These are phyloP conservation scores for Gymnopilus dilepis DNA, from an alignment of 768 basidiomycete species.

Conservation along the genomic window DNA sequence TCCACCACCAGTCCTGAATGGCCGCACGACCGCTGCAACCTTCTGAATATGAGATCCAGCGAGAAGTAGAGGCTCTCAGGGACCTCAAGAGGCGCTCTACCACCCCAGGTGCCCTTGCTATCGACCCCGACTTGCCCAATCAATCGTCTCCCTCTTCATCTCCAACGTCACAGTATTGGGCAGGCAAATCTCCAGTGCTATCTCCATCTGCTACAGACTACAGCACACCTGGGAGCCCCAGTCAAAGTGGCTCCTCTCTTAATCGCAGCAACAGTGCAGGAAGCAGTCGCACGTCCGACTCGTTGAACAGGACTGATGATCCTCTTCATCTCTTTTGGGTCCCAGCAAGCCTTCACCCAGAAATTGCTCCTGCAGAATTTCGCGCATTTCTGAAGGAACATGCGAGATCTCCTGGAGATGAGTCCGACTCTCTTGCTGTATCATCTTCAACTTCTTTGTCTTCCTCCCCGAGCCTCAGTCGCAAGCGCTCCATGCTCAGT, in stretches of 20 bases:
- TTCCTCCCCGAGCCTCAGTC: conserved; percentile 59
- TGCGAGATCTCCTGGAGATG: conserved; percentile 63
- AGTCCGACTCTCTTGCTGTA: conserved; percentile 38
- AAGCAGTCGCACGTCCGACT: conserved; percentile 29
- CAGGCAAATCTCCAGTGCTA: conserved; percentile 31
- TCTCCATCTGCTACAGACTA: conserved; percentile 44
- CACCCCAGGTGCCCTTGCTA: conserved; percentile 79
- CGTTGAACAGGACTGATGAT: conserved; percentile 61
- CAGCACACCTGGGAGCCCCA: conserved; percentile 47
- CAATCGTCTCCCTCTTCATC: conserved; percentile 60
- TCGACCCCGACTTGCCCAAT: conserved; percentile 92
- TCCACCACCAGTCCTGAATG: conserved; percentile 34
- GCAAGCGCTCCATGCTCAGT: conserved; percentile 93
- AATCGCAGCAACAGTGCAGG: conserved; percentile 25
- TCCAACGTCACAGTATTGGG: conserved; percentile 60
- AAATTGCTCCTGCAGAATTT: conserved; percentile 97
- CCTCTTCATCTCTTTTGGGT: conserved; percentile 98
- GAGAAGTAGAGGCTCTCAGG: conserved; percentile 84
- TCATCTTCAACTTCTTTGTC: conserved; percentile 49
- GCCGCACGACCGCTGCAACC: conserved; percentile 65
- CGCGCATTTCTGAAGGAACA: conserved; percentile 95
- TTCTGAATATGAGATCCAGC: conserved; percentile 83
- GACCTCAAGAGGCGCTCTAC: conserved; percentile 86
- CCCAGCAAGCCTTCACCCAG: conserved; percentile 94
- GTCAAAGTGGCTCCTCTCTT: conserved; percentile 24